These are phyloP conservation scores for Globisporangium camurandrum DNA, from an alignment of 352 stramenopile genomes.

Conservation along the genomic window DNA sequence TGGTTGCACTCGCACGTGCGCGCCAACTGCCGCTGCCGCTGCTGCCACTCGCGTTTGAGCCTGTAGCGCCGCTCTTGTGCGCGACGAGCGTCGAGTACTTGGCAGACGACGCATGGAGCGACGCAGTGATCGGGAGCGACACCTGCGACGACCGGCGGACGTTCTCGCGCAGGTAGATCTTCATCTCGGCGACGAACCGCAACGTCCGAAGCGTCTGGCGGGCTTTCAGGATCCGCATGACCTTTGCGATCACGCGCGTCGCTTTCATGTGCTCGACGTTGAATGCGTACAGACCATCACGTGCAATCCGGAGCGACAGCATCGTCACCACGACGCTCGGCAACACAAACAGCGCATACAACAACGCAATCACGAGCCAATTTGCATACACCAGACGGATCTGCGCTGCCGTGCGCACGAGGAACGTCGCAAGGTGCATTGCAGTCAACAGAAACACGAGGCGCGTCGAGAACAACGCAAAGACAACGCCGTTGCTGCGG, in stretches of 20 bases:
- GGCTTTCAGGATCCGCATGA: slow-evolving; percentile 56
- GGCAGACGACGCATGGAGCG: slow-evolving; percentile 24
- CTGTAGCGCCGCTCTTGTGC: slow-evolving; percentile 7
- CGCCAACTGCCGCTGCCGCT: slow-evolving; percentile 8
- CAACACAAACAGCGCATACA: slow-evolving; percentile 39
- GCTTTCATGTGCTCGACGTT: slow-evolving; percentile 74
- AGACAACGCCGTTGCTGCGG: slow-evolving; percentile 38
- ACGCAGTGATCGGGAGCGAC: slow-evolving; percentile 26
- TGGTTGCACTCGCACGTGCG: slow-evolving; percentile 5
- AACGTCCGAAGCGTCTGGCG: slow-evolving; percentile 62
- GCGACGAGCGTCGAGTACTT: slow-evolving; percentile 20
- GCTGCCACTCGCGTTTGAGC: too few species aligned
- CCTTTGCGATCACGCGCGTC: slow-evolving; percentile 50
- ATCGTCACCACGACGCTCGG: slow-evolving; percentile 50
- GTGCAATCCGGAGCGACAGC: slow-evolving; percentile 58
- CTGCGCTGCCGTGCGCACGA: slow-evolving; percentile 39
- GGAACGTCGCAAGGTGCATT: slow-evolving; percentile 55
- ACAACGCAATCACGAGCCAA: slow-evolving; percentile 15
- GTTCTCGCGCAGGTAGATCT: slow-evolving; percentile 62
- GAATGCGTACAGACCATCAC: slow-evolving; percentile 61
- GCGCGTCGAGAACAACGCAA: slow-evolving; percentile 58
- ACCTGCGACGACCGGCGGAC: slow-evolving; percentile 18
- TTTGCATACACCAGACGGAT: slow-evolving; percentile 18
- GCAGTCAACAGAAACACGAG: slow-evolving; percentile 70
- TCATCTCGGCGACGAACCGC: slow-evolving; percentile 75